phyloP scores from a whole-genome alignment of 371 early-diverging fungal species.

The Mitosporidium daphniae region DNA sequence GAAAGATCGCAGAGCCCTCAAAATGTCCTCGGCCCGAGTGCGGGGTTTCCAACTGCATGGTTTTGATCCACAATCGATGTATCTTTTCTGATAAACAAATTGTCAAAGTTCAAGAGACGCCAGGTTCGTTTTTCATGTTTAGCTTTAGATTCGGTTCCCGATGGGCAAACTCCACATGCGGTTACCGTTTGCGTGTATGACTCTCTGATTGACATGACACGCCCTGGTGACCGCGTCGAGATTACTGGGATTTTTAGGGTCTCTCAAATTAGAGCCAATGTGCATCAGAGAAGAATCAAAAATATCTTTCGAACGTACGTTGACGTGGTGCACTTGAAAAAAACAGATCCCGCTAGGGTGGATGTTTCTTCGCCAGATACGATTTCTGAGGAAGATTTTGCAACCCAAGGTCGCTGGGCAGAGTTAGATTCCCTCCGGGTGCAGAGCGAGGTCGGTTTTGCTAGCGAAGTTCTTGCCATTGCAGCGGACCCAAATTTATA shows the following conservation, averaged over 20 bases:
- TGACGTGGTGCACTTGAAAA: constrained; percentile 64
- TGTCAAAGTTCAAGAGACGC: constrained; percentile 82
- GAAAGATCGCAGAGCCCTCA: constrained; percentile 59
- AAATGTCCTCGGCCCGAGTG: constrained; percentile 46
- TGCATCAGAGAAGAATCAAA: constrained; percentile 51
- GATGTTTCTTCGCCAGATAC: no score
- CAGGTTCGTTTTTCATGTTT: constrained; percentile 12
- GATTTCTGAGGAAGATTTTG: no score
- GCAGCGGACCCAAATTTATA: constrained; percentile 22
- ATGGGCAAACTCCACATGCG: constrained; percentile 93
- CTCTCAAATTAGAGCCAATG: constrained; percentile 72
- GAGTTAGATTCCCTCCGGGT: no score
- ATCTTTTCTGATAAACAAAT: constrained; percentile 81
- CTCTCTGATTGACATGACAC: constrained; percentile 64
- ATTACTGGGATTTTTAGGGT: constrained; percentile 84
- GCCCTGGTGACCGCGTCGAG: constrained; percentile 85
- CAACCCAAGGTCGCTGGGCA: no score
- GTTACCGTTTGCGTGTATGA: constrained; percentile 62
- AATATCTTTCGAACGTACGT: constrained; percentile 76
- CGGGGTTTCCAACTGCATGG: constrained; percentile 31
- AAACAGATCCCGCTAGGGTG: constrained; percentile 2
- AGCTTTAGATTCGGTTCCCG: constrained; percentile 46
- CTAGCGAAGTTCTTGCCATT: no score
- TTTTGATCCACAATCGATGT: constrained; percentile 61
- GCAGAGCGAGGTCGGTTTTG: no score